These are phyloP conservation scores for Epichloe festucae DNA, from an alignment of 2,329 filamentous ascomycete genomes.

Conservation along the genomic window DNA sequence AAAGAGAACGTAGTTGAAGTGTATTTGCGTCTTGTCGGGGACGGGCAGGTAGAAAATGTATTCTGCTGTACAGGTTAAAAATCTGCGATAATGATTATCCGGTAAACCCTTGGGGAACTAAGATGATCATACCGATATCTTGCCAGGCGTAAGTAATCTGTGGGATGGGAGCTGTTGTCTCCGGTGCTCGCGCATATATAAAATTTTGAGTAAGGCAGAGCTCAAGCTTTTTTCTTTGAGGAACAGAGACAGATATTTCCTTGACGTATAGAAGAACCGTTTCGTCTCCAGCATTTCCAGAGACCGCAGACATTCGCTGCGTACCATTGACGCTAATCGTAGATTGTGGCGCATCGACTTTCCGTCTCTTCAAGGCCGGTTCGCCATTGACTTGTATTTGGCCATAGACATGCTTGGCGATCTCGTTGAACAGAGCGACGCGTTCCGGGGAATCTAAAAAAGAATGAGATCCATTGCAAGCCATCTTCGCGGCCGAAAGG, in stretches of 20 bases:
- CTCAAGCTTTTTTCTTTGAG: conserved; percentile 58
- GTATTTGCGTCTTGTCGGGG: conserved; percentile 50
- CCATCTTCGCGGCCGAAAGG: not conserved
- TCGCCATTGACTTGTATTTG: conserved; percentile 27
- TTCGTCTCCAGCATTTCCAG: conserved; percentile 31
- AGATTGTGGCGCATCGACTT: conserved; percentile 31
- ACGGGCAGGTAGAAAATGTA: conserved; percentile 52
- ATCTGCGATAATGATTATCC: not conserved
- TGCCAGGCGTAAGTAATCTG: conserved; percentile 47
- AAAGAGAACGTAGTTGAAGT: conserved; percentile 54
- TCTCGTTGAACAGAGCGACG: conserved; percentile 43
- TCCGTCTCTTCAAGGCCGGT: conserved; percentile 38
- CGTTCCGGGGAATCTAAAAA: conserved; percentile 35
- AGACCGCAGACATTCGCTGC: not conserved
- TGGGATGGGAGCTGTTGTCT: conserved; percentile 36
- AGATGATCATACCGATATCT: conserved; percentile 39
- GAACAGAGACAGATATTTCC: conserved; percentile 54
- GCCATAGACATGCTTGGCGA: conserved; percentile 36
- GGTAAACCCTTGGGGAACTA: not conserved
- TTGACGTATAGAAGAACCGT: conserved; percentile 45
- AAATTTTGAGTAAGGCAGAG: conserved; percentile 48
- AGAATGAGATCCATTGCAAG: not conserved
- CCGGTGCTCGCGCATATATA: conserved; percentile 42
- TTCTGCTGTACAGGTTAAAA: conserved; percentile 27
- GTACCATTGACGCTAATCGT: conserved; percentile 11